Evolutionary conservation across 345 rosid genomes (phyloP), one percentile per base, ranked within the genome.

Genomic region (Chamaenerion angustifolium): DNA sequence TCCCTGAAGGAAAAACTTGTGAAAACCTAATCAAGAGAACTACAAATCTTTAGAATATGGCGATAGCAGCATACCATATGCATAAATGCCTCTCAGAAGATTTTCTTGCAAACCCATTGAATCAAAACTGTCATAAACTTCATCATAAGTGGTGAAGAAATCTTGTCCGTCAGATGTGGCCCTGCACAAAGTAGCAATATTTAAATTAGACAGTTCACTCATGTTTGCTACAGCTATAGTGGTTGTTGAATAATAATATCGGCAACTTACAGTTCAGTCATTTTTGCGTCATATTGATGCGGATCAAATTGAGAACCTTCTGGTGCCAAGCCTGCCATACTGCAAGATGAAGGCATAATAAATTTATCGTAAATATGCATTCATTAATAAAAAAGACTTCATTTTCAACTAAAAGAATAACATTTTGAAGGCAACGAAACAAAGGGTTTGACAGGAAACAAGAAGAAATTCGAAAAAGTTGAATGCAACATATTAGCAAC

Each of bases 81-180:
- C 98, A 70, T 86, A 90, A 27, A 89, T 89, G 48, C 97, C 97
- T 64, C 97, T 72, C 17, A 89, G 65, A 66, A 86, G 95, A 64
- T 90, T 81, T 49, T 82, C 80, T 40, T 68, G 82, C 69, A 90
- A 56, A 3, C 81, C 94, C 98, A 90, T 90, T 0, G 75, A 48
- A 66, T 90, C 98, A 66, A 90, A 90, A 64, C 75, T 83, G 16
- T 90, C 98, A 45, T 76, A 66, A 43, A 78, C 88, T 56, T 90
- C 98, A 45, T 90, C 98, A 67, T 79, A 90, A 7, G 68, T 43
- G 14, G 94, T 79, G 77, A 83, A 89, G 55, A 86, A 90, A 4
- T 90, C 95, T 50, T 72, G 76, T n/a, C 75, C 81, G 10, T 81
- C 94, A 23, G 56, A 53, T 18, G 76, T 48, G 17, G 76, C 76